Evolutionary conservation across 495 filamentous ascomycete species (phyloP), one percentile per base, ranked within the genome.

Genomic region (Thozetella sp.): DNA sequence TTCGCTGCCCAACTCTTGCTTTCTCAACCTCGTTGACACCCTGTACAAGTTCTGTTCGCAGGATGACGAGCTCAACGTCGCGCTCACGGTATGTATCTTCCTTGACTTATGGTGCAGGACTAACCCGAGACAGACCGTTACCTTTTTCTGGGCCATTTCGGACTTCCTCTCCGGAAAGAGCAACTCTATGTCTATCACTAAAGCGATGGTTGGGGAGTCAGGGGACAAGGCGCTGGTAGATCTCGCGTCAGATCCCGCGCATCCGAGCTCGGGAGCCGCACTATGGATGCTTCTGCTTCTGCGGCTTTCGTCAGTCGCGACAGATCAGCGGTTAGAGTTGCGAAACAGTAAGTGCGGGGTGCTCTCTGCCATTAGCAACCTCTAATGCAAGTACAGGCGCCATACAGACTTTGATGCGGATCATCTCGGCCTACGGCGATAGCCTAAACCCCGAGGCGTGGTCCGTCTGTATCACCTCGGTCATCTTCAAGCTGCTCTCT

Each of bases 131-230:
- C 57, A 89, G 84, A 93, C 92, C 1, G 89, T 95, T 12, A 96
- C 94, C 0, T 96, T 96, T 67, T 97, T 96, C 74, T 97, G 93
- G 90, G 93, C 92, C 61, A 84, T 96, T 13, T 97, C 95, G 1
- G 93, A 97, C 70, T 96, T 91, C 61, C 81, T 98, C 20, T 83
- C 78, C 1, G 68, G 71, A 22, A 79, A 75, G 67, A 73, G 76
- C 67, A 72, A 72, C 62, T 56, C 73, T 25, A 73, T 80, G 59
- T 78, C 74, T 0, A 77, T 82, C 25, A 80, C 75, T 3, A 72
- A 78, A 63, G 74, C 72, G 26, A 75, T 85, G 43, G 73, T 83
- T n/a, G 67, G 75, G 40, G 78, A 78, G 11, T 72, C 78, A n/a
- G 76, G 78, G 30, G 83, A 84, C 24, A 60, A 73, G 23, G 73